Base-by-base conservation (phyloP, 306 rosid genomes). In the Acacia acuminata region DNA sequence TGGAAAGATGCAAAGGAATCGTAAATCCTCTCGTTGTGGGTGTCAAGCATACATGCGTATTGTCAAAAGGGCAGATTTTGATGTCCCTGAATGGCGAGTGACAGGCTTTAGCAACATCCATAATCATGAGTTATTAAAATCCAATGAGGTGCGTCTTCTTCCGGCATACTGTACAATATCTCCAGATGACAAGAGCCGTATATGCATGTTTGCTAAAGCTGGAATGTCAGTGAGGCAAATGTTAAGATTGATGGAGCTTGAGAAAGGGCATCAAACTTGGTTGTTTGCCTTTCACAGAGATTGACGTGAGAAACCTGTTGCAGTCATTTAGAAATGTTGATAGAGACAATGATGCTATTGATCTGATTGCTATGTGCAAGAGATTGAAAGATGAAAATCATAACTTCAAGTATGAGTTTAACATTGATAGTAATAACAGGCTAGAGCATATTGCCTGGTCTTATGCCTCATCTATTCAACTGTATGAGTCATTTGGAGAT, bases 151-250 rank as follows among this genome's bases (percentile, higher is more conserved):
- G 44, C 83, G 87, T 44, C 90, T 87, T 68, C 91, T 90, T 81
- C 94, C 92, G 5, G 87, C 97, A 19, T 88, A 87, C 42, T 89
- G 95, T 82, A 84, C 93, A 51, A 89, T 94, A 71, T 88, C 98
- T 56, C 82, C 97, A 0, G 97, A 94, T 80, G 98, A 94, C 87
- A 94, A 92, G 92, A 88, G 94, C 67, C 92, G 91, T 75, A 92
- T 94, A 76, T 94, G 98, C 82, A 87, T 90, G 90, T 94, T 90
- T 86, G 98, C 97, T 45, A 92, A 92, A 83, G 98, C 98, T 69
- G 97, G 97, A 78, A 94, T 94, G 98, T 92, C 98, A 5, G 98
- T 90, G 58, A 88, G 97, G 56, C 98, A 94, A 83, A 94, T 94
- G 98, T 70, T 94, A 77, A 89, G 98, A 85, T 82, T 94, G 80